A percentile compares a stretch with the other conserved stretches of the same genome.
Evolutionary conservation across 2,329 filamentous ascomycete genomes (phyloP).

Genomic region (Diaporthe destruens): DNA sequence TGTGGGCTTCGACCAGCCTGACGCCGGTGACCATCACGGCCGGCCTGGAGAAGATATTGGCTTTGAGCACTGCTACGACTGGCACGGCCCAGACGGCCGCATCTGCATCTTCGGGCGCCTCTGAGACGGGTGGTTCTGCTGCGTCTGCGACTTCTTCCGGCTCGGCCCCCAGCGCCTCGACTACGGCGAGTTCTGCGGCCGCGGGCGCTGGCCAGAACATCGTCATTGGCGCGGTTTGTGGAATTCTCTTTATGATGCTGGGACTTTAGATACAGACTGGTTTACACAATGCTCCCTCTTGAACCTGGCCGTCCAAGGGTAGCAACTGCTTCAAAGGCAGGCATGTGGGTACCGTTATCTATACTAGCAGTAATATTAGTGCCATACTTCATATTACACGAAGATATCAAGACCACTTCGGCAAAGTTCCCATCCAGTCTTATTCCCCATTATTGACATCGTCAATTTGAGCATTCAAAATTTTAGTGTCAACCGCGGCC

Average conservation of each 20-base stretch:
- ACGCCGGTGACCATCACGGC: slow-evolving; percentile 33
- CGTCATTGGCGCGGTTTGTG: slow-evolving; percentile 4
- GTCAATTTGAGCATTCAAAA: too few relatives aligned
- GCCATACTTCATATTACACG: too few relatives aligned
- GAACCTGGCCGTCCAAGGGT: too few relatives aligned
- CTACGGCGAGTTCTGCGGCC: slow-evolving; percentile 17
- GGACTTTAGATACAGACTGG: not conserved
- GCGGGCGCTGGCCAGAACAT: not conserved
- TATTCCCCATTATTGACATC: too few relatives aligned
- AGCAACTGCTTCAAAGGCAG: too few relatives aligned
- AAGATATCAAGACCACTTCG: too few relatives aligned
- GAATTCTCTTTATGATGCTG: not conserved
- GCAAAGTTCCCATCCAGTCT: too few relatives aligned
- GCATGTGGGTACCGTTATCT: too few relatives aligned
- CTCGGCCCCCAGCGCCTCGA: not conserved
- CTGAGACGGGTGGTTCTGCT: slow-evolving; percentile 18
- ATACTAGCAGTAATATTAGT: too few relatives aligned
- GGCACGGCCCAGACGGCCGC: not conserved
- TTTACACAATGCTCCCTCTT: not conserved
- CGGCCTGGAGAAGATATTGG: slow-evolving; percentile 29
- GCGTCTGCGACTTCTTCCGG: not conserved
- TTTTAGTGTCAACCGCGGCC: too few relatives aligned
- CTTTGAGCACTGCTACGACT: not conserved
- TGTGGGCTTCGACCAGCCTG: slow-evolving; percentile 2
- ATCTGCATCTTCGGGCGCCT: not conserved